Base-by-base conservation (phyloP, 2,329 filamentous ascomycete genomes). In the Phaeoacremonium minimum region DNA sequence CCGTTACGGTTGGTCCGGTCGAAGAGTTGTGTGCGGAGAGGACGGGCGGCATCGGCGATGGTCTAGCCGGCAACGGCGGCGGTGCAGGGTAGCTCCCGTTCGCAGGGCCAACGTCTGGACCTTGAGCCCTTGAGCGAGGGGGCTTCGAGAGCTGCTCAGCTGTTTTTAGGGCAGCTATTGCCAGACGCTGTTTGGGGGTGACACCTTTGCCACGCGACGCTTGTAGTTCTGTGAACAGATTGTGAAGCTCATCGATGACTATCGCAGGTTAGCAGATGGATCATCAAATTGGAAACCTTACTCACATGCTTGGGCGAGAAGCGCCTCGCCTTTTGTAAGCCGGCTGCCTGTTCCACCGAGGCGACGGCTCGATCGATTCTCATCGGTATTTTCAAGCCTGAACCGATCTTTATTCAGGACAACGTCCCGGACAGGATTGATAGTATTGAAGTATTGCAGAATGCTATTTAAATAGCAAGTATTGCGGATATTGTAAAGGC, bases 401-500 rank as follows among this genome's bases (percentile, higher is more conserved):
- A 83, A 77, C 5, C 79, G 61, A 17, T 91, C 80, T 46, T 87
- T 87, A 33, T 87, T 71, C 40, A 94, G 69, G 4, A 96, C 81
- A 46, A 96, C 76, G 5, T 93, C 75, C 33, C 91, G 79, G 18
- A 97, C 71, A 3, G 87, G 81, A 43, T 81, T 83, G 37, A 97
- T 78, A 0, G 90, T 94, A 57, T 95, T 96, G 47, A 96, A 85
- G 55, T 95, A 97, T 51, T 98, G 93, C 8, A 98, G 71, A 33
- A 98, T 75, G 61, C 91, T 97, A 67, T 98, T 98, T 37, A 98
- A 73, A 52, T 98, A 98, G 58, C 93, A 98, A 0, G 94, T 98
- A 53, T 98, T 98, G 41, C 93, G 90, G 39, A 97, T 95, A 49
- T 97, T 98, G 45, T 82, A 77, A 6, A 97, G 73, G 0, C 93